A percentile compares a stretch with the other conserved stretches of the same genome.
phyloP scores from a whole-genome alignment of 2,329 filamentous ascomycete genomes.

The Epichloe elymi region DNA sequence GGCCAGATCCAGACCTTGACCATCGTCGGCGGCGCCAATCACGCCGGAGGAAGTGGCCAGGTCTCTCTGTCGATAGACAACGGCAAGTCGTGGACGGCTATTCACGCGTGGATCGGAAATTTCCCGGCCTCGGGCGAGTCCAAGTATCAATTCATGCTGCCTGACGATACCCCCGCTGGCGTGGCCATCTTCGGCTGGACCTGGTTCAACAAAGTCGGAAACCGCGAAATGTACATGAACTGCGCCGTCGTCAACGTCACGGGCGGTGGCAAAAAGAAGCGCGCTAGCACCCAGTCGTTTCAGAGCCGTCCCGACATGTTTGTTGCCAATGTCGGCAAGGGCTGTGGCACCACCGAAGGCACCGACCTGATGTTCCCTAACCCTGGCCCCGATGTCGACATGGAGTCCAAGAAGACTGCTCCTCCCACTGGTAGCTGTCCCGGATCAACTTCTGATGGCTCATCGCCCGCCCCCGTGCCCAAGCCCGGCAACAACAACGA shows the following conservation, averaged over 20 bases:
- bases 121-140: conserved; percentile 34
- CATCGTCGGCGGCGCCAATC: conserved; percentile 47
- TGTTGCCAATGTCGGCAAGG: conserved; percentile 52
- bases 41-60: conserved; percentile 66
- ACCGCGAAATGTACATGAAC: conserved; percentile 81
- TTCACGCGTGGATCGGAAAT: conserved; percentile 42
- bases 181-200: conserved; percentile 62
- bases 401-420: conserved; percentile 21
- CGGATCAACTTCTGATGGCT: not conserved
- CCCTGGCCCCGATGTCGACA: conserved; percentile 43
- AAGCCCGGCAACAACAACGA: not conserved
- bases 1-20: conserved; percentile 51
- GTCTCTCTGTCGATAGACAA: conserved; percentile 61
- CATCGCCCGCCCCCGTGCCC: not conserved
- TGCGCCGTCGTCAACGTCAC: conserved; percentile 58
- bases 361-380: conserved; percentile 51
- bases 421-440: conserved; percentile 23
- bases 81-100: conserved; percentile 56
- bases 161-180: conserved; percentile 44
- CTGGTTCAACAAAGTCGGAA: conserved; percentile 65
- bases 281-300: conserved; percentile 29
- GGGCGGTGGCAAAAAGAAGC: conserved; percentile 14
- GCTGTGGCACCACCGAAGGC: conserved; percentile 44
- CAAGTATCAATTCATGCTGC: conserved; percentile 53
- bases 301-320: conserved; percentile 52